These are phyloP conservation scores for Botrytis byssoidea DNA, from an alignment of 2,329 filamentous ascomycete species.

Conservation along the genomic window DNA sequence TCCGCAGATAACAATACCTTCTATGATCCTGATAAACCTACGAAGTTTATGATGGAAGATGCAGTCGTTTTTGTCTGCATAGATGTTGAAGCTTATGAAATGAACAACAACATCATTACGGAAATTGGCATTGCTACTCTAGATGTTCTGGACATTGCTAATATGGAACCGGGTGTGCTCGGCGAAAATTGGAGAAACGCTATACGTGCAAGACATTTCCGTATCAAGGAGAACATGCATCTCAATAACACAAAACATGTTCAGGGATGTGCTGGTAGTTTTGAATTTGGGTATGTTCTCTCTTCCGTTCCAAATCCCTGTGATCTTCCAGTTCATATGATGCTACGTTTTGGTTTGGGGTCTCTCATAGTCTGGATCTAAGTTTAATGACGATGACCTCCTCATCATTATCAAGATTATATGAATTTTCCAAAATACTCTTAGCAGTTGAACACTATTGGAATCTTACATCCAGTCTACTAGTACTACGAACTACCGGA, in stretches of 20 bases:
- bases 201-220: slow-evolving; percentile 72
- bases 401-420: background rate
- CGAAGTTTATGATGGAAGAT: slow-evolving; percentile 49
- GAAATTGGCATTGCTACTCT: slow-evolving; percentile 84
- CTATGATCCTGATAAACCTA: slow-evolving; percentile 47
- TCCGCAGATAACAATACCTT: slow-evolving; percentile 32
- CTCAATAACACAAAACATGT: slow-evolving; percentile 68
- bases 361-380: too few species aligned
- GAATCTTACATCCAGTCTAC: background rate
- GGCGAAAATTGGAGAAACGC: slow-evolving; percentile 65
- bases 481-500: too few species aligned
- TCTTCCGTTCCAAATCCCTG: background rate
- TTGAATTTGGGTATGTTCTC: slow-evolving; percentile 67
- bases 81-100: slow-evolving; percentile 81
- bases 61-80: slow-evolving; percentile 72
- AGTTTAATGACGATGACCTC: background rate
- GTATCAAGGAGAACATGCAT: slow-evolving; percentile 66
- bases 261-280: slow-evolving; percentile 68
- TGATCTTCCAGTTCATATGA: background rate
- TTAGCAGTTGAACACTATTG: background rate
- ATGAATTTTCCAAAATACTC: background rate
- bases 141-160: slow-evolving; percentile 61
- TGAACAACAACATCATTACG: slow-evolving; percentile 63
- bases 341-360: too few species aligned
- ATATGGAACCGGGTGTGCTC: slow-evolving; percentile 56